Percentiles rank a stretch among this genome's conserved stretches.
phyloP scores from a whole-genome alignment of 1,284 basidiomycete genomes.

The Fistulina hepatica region DNA sequence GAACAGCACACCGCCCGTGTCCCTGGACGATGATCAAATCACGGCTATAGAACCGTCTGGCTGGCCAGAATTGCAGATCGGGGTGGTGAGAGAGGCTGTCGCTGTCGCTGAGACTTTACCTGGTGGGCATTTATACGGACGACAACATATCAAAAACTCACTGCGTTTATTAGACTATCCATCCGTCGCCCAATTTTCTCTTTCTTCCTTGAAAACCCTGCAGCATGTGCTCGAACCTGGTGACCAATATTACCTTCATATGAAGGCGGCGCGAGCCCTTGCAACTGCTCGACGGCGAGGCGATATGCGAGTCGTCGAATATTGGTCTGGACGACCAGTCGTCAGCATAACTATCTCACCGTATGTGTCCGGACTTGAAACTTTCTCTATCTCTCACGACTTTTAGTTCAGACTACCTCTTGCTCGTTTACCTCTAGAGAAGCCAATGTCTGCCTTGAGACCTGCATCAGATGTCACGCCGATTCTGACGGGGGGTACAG shows the following conservation, averaged over 20 bases:
- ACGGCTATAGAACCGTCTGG: slow-evolving; percentile 53
- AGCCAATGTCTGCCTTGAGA: slow-evolving; percentile 45
- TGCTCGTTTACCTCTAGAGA: slow-evolving; percentile 65
- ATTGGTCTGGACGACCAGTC: slow-evolving; percentile 76
- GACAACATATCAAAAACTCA: slow-evolving; percentile 6
- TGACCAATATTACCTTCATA: slow-evolving; percentile 73
- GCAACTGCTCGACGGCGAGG: slow-evolving; percentile 68
- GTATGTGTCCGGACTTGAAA: slow-evolving; percentile 43
- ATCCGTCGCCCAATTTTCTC: slow-evolving; percentile 65
- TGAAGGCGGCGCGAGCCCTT: slow-evolving; percentile 58
- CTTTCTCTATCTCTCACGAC: slow-evolving; percentile 10
- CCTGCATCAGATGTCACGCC: slow-evolving; percentile 31
- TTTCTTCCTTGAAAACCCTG: slow-evolving; percentile 66
- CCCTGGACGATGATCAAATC: slow-evolving; percentile 29
- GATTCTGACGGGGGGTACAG: slow-evolving; percentile 45
- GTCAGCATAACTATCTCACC: slow-evolving; percentile 68
- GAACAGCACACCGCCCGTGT: slow-evolving; percentile 12
- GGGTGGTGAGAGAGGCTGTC: slow-evolving; percentile 83
- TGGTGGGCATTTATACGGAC: slow-evolving; percentile 36
- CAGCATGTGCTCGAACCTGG: slow-evolving; percentile 52
- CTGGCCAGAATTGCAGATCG: slow-evolving; percentile 90
- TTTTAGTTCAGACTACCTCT: slow-evolving; percentile 48
- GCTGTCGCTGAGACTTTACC: slow-evolving; percentile 86
- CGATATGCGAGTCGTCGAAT: slow-evolving; percentile 56
- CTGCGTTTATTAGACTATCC: slow-evolving; percentile 45